Conservation (phyloP, 2,329 filamentous ascomycete genomes). For the Fusarium subtropicale region DNA sequence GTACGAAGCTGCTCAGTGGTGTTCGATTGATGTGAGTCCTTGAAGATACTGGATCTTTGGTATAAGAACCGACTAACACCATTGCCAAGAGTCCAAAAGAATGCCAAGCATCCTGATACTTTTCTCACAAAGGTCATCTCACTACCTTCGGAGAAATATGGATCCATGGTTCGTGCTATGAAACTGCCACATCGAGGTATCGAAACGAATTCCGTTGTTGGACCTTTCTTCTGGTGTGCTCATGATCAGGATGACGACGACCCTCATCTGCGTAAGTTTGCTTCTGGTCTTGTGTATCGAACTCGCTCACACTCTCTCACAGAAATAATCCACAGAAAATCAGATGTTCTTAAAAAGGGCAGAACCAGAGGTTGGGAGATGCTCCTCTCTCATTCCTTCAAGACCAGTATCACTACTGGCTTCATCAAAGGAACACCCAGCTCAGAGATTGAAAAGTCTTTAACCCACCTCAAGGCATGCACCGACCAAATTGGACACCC, state of each 20-base stretch:
- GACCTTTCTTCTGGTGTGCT: slow-evolving; percentile 72
- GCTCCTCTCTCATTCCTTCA: slow-evolving; percentile 69
- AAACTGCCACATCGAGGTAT: slow-evolving; percentile 67
- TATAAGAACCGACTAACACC: slow-evolving; percentile 12
- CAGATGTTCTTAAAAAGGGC: slow-evolving; percentile 74
- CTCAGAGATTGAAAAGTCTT: slow-evolving; percentile 63
- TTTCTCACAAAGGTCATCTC: slow-evolving; percentile 68
- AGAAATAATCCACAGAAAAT: slow-evolving; percentile 74
- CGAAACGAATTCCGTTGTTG: slow-evolving; percentile 69
- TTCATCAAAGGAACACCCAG: slow-evolving; percentile 71
- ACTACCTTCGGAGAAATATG: slow-evolving; percentile 62
- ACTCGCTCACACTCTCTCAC: background rate
- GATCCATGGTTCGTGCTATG: slow-evolving; percentile 66
- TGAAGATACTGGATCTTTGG: background rate
- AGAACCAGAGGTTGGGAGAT: slow-evolving; percentile 73
- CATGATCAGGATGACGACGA: slow-evolving; percentile 68
- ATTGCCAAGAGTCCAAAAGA: slow-evolving; percentile 63
- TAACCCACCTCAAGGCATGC: slow-evolving; percentile 64
- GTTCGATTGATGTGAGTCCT: slow-evolving; percentile 65
- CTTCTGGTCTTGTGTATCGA: background rate
- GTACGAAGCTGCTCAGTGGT: slow-evolving; percentile 61
- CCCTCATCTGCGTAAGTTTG: slow-evolving; percentile 65
- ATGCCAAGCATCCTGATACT: slow-evolving; percentile 67
- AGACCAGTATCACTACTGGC: slow-evolving; percentile 66
- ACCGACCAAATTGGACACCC: slow-evolving; percentile 65